Base-by-base conservation (phyloP, 495 filamentous ascomycete genomes). In the Aspergillus hancockii region DNA sequence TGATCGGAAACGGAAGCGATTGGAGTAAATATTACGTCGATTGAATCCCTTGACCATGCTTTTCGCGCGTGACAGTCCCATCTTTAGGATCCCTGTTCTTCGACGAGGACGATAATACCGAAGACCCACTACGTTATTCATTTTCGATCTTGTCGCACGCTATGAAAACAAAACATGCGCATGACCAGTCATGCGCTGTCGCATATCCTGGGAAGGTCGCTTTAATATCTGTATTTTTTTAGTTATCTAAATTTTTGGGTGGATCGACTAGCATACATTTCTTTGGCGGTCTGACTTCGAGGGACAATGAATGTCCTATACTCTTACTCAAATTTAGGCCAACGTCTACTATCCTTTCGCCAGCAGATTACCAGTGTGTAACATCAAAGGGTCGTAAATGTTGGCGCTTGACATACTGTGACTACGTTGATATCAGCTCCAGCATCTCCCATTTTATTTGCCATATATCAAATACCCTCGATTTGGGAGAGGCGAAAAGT, bases 1-100 rank as follows among this genome's bases (percentile, higher is more conserved):
- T 3, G 91, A 93, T 67, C 80, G 91, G 55, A 95, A 95, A 72
- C 82, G 91, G 56, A 95, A 93, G 74, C 83, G 91, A 61, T 69
- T 92, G 59, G 80, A 85, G 67, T 87, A 65, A 72, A 62, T 30
- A 14, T 28, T 63, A 41, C 52, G 59, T 62, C 52, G 56, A 63
- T 55, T 65, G 49, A 8, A 5, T 52, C 16, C 3, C 12, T 4
- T 36, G 5, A n/a, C 28, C 13, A 3, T 53, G 18, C 32, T 12
- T 9, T 21, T 21, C 31, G 9, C 19, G 32, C 32, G 25, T 12
- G 19, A 53, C 60, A 51, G 61, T 66, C 60, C 25, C 60, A 14
- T 23, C 12, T 47, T 14, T n/a, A 41, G 14, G 38, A 14, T 38
- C 38, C n/a, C 16, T 41, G 38, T 8, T 14, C 13, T 41, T n/a